Evolutionary conservation across 495 filamentous ascomycete genomes (phyloP).

Genomic region (Hypomontagnella submonticulosa): DNA sequence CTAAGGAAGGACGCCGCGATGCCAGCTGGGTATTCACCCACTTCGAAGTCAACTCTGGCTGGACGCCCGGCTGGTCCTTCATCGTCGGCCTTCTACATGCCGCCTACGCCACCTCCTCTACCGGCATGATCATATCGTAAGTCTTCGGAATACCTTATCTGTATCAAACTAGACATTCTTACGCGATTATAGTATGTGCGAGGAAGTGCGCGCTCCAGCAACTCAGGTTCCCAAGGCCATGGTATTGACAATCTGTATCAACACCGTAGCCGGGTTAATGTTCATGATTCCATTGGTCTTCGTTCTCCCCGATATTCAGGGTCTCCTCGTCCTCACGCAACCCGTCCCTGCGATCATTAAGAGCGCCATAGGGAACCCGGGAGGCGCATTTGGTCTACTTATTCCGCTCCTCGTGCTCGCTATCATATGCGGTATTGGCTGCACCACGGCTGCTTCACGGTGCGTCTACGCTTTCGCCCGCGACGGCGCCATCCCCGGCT

Average conservation of each 20-base stretch:
- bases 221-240: constrained; percentile 64
- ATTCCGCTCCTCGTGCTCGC: constrained; percentile 61
- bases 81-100: constrained; percentile 60
- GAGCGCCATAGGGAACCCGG: constrained; percentile 56
- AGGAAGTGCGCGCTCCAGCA: constrained; percentile 59
- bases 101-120: constrained; percentile 63
- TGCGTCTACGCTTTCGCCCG: constrained; percentile 70
- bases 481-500: constrained; percentile 67
- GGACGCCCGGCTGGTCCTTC: constrained; percentile 62
- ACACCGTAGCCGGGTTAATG: constrained; percentile 59
- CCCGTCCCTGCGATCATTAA: constrained; percentile 60
- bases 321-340: constrained; percentile 56
- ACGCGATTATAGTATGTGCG: constrained; percentile 55
- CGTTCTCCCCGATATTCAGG: constrained; percentile 58
- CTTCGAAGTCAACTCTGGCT: constrained; percentile 60
- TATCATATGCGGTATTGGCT: constrained; percentile 70
- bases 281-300: constrained; percentile 63
- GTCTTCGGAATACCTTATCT: constrained; percentile 6
- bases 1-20: constrained; percentile 56
- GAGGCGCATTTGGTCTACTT: constrained; percentile 59
- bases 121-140: constrained; percentile 63
- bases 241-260: constrained; percentile 61
- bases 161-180: constrained; percentile 24
- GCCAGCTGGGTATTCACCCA: constrained; percentile 56
- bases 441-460: constrained; percentile 69